Base-by-base conservation (phyloP, 2,329 filamentous ascomycete genomes). In the Scleromitrula shiraiana region DNA sequence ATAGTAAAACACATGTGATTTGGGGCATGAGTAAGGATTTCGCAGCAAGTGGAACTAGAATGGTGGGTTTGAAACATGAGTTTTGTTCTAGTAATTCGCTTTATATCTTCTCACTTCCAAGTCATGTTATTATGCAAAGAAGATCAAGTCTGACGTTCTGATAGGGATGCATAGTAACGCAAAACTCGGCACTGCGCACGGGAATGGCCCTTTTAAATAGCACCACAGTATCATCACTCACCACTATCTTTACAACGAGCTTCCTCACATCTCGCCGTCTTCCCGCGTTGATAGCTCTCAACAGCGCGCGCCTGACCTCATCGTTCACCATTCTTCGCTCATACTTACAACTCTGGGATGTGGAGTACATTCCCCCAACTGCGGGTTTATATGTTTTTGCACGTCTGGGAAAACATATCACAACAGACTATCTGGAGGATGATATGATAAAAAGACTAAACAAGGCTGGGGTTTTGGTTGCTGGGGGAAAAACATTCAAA, bases 1-100 rank as follows among this genome's bases (percentile, higher is more conserved):
- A n/a, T n/a, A n/a, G n/a, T 70, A 73, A 1, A 69, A 78, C 6
- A 61, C 72, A 75, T 56, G 64, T 70, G 2, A 57, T 70, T n/a
- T 57, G 53, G 35, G 48, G 53, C 7, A 52, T 53, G 37, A 49
- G 41, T 12, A 57, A 55, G 27, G 51, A 69, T 64, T 2, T 44
- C 74, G 9, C 8, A 3, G 35, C 23, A 32, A 40, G 30, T 33
- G 27, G 49, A 7, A 9, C 47, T 4, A 20, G 43, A 30, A 47
- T 47, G 36, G 48, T 46, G 36, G 7, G 42, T 30, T 27, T 24
- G 22, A 9, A 29, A n/a, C n/a, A n/a, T n/a, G n/a, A n/a, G n/a
- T n/a, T n/a, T n/a, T n/a, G n/a, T n/a, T n/a, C n/a, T n/a, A n/a
- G n/a, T n/a, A n/a, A n/a, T n/a, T n/a, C n/a, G n/a, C n/a, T n/a